Evolutionary conservation across 768 basidiomycete genomes (phyloP), one percentile per base, ranked within the genome.

Genomic region (Cystofilobasidium ferigula): DNA sequence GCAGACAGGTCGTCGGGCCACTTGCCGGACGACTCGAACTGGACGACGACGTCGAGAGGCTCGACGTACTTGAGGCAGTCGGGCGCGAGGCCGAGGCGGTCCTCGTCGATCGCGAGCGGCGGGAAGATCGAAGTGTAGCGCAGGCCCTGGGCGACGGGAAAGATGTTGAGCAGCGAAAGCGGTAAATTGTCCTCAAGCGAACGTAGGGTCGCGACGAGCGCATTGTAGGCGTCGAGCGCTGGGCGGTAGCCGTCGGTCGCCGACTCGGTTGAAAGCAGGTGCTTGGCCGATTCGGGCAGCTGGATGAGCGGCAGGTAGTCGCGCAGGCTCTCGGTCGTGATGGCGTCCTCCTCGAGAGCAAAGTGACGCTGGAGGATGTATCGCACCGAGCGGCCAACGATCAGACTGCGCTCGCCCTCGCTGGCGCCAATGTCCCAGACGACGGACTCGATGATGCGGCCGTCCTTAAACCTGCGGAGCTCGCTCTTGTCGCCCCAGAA

Each of bases 1-100:
- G 92, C 91, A 22, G 80, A 81, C 5, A 98, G 81, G 70, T 98
- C 91, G 72, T 98, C 93, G 0, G 95, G 94, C 95, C 95, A 99
- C 69, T 83, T 83, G 0, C 86, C 84, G 0, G 91, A 94, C 69
- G 86, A 87, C 74, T 98, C 94, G 71, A 97, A 95, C 74, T 93
- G 87, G 36, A 98, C 76, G 28, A 91, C 74, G 57, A 91, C 78
- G 18, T 87, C 82, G 69, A 91, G 86, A 3, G 82, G 80, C 0
- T 85, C 82, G 16, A 86, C 73, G 72, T 86, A 87, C 13, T 83
- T 82, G 13, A 87, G 83, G 61, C 82, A 82, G 35, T 71, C 73
- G 3, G 78, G 76, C 0, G 77, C 71, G 22, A 71, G 67, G 9
- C 70, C 73, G 8, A 80, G 78, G 24, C 84, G 76, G 7, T 82